phyloP scores from a whole-genome alignment of 2,329 filamentous ascomycete species.

The Aspergillus floridensis region DNA sequence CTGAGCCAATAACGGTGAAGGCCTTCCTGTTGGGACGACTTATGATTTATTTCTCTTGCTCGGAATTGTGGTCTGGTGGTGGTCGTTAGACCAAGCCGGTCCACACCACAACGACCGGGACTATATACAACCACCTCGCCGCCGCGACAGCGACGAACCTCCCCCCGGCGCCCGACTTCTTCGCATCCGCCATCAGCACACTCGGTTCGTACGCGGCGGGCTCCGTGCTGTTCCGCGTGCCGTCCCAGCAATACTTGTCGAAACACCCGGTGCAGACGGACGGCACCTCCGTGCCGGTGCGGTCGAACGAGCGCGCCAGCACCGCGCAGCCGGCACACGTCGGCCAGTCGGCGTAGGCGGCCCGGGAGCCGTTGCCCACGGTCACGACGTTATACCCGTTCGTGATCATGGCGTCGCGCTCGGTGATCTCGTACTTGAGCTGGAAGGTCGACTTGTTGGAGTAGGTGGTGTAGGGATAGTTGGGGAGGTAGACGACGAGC shows the following conservation, averaged over 20 bases:
- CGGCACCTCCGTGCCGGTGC: slow-evolving; percentile 69
- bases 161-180: neutral
- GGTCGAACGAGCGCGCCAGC: slow-evolving; percentile 69
- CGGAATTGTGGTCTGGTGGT: too few species aligned
- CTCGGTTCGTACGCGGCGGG: slow-evolving; percentile 14
- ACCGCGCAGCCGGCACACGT: slow-evolving; percentile 86
- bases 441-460: slow-evolving; percentile 81
- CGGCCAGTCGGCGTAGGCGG: slow-evolving; percentile 64
- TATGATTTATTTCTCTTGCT: too few species aligned
- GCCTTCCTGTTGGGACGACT: too few species aligned
- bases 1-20: too few species aligned
- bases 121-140: neutral
- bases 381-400: slow-evolving; percentile 89
- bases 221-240: slow-evolving; percentile 51
- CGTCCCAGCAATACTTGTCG: slow-evolving; percentile 85
- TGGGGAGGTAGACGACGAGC: slow-evolving; percentile 83
- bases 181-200: neutral
- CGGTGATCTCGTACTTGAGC: slow-evolving; percentile 58
- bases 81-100: neutral
- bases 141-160: neutral
- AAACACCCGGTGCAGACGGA: slow-evolving; percentile 75
- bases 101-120: neutral
- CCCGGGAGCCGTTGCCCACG: slow-evolving; percentile 73
- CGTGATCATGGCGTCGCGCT: slow-evolving; percentile 76
- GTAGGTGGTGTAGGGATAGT: slow-evolving; percentile 71